These are phyloP conservation scores for Debaryomyces robertsiae DNA, from an alignment of 1,139 yeast species.

Conservation along the genomic window DNA sequence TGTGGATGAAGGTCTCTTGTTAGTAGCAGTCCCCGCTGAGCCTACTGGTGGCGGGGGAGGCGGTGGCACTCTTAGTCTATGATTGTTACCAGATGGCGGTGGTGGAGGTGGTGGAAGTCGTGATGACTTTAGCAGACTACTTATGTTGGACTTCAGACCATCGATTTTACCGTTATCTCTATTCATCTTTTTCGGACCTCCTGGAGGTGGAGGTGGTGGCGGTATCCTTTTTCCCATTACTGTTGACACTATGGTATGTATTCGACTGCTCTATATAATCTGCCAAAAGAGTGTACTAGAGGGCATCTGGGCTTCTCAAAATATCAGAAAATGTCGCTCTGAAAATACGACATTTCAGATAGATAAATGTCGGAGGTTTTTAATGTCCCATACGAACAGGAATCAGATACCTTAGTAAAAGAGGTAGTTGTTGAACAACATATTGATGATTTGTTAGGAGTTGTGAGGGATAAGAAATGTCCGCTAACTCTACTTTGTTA, in stretches of 20 bases:
- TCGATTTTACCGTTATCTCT: slow-evolving; percentile 13
- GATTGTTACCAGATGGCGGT: slow-evolving; percentile 10
- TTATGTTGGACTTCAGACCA: slow-evolving; percentile 5
- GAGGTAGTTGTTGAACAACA: not conserved
- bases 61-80: slow-evolving; percentile 17
- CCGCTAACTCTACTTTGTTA: slow-evolving; percentile 2
- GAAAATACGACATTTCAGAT: too few relatives aligned
- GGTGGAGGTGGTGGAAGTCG: slow-evolving; percentile 19
- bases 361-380: too few relatives aligned
- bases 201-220: slow-evolving; percentile 36
- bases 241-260: not conserved
- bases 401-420: too few relatives aligned
- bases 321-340: too few relatives aligned
- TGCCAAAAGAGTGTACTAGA: too few relatives aligned
- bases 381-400: too few relatives aligned
- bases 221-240: slow-evolving; percentile 32
- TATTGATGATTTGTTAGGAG: too few relatives aligned
- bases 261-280: too few relatives aligned
- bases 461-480: slow-evolving; percentile 1
- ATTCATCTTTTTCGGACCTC: slow-evolving; percentile 11
- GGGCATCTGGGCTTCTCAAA: too few relatives aligned
- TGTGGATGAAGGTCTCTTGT: slow-evolving; percentile 3
- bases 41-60: slow-evolving; percentile 20
- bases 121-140: slow-evolving; percentile 8
- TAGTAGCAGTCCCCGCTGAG: not conserved